phyloP scores from a whole-genome alignment of 768 basidiomycete genomes.

The Chiua virens region DNA sequence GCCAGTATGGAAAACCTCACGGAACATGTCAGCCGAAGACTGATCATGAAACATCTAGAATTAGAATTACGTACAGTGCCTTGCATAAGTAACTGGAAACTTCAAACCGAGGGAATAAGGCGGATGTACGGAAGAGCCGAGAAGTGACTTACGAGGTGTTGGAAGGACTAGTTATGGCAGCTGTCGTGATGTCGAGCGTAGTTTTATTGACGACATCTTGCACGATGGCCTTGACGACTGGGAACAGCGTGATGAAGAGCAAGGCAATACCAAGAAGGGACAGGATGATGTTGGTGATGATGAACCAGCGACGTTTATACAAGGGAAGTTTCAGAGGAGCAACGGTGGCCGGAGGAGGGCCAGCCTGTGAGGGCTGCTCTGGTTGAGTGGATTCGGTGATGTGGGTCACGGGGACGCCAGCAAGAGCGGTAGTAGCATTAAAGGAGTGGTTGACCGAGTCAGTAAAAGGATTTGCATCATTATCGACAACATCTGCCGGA shows the following conservation, averaged over 20 bases:
- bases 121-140: background rate
- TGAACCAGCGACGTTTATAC: slow-evolving; percentile 65
- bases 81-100: slow-evolving; percentile 51
- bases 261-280: slow-evolving; percentile 57
- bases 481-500: slow-evolving; percentile 2
- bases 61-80: slow-evolving; percentile 46
- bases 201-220: slow-evolving; percentile 62
- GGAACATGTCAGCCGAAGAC: background rate
- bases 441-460: slow-evolving; percentile 9
- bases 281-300: slow-evolving; percentile 52
- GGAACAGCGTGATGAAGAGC: slow-evolving; percentile 67
- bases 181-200: slow-evolving; percentile 52
- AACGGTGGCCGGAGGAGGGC: slow-evolving; percentile 1
- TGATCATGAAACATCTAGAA: background rate
- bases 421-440: background rate
- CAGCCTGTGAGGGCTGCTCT: background rate
- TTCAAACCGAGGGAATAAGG: slow-evolving; percentile 24
- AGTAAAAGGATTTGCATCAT: slow-evolving; percentile 1
- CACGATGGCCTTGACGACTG: slow-evolving; percentile 64
- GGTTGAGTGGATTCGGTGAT: background rate
- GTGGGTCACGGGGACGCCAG: background rate
- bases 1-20: slow-evolving; percentile 64
- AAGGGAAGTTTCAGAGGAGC: slow-evolving; percentile 38
- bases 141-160: slow-evolving; percentile 52
- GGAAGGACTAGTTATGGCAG: slow-evolving; percentile 50